Conservation (phyloP, 1,139 yeast genomes). For the Keqinozyma sinolaborantium region DNA sequence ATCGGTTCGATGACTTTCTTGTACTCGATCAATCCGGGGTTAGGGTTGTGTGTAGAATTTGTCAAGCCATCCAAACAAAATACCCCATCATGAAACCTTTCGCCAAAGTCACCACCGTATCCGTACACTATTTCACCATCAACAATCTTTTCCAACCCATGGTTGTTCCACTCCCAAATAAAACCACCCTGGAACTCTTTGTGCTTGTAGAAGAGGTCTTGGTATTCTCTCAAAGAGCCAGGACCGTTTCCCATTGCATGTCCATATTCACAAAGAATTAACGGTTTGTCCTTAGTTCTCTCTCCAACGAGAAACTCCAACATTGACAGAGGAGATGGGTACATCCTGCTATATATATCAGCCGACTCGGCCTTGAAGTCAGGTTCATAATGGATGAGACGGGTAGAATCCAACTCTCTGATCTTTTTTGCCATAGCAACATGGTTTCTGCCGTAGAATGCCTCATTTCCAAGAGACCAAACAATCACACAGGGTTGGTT, state of each 20-base stretch:
- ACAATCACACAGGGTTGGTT: conserved; percentile 29
- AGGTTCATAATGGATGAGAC: conserved; percentile 31
- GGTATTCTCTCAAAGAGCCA: conserved; percentile 26
- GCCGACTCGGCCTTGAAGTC: conserved; percentile 17
- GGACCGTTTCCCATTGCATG: conserved; percentile 40
- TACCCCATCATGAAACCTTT: conserved; percentile 26
- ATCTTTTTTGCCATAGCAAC: conserved; percentile 21
- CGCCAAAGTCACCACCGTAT: conserved; percentile 35
- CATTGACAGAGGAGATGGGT: conserved; percentile 18
- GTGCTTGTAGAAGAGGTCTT: conserved; percentile 23
- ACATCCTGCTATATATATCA: conserved; percentile 31
- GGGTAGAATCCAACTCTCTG: conserved; percentile 16
- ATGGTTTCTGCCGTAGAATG: conserved; percentile 29
- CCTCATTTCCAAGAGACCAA: conserved; percentile 36
- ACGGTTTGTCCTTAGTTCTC: conserved; percentile 22
- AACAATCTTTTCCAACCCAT: conserved; percentile 18
- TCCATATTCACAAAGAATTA: conserved; percentile 29
- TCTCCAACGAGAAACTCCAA: no score
- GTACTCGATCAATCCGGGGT: conserved; percentile 27
- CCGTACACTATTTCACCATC: conserved; percentile 16
- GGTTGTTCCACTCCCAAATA: conserved; percentile 38
- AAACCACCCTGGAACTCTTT: conserved; percentile 29
- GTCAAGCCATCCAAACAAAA: conserved; percentile 33
- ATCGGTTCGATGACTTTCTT: conserved; percentile 27
- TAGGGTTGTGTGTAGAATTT: conserved; percentile 25